phyloP scores from a whole-genome alignment of 2,329 filamentous ascomycete genomes.

The Venturia asperata region DNA sequence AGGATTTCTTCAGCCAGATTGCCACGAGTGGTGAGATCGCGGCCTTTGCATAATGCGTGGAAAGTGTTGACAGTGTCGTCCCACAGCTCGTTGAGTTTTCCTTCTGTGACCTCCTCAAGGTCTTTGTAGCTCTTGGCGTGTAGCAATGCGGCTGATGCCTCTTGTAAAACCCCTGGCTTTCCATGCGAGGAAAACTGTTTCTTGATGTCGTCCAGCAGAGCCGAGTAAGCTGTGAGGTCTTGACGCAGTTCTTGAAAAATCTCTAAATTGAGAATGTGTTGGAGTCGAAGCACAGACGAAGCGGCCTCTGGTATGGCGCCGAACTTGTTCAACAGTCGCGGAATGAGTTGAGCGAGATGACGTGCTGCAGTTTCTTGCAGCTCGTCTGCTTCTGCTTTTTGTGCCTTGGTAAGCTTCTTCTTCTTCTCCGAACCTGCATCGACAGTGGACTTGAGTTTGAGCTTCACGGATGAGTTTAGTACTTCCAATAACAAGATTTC shows the following conservation, averaged over 20 bases:
- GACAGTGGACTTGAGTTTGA: slow-evolving; percentile 57
- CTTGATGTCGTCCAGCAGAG: slow-evolving; percentile 82
- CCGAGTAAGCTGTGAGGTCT: slow-evolving; percentile 71
- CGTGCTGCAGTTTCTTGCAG: slow-evolving; percentile 72
- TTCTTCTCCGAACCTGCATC: slow-evolving; percentile 54
- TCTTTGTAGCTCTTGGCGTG: slow-evolving; percentile 84
- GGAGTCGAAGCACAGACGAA: slow-evolving; percentile 74
- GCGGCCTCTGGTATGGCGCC: slow-evolving; percentile 83
- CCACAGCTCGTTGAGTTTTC: slow-evolving; percentile 76
- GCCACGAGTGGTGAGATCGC: slow-evolving; percentile 64
- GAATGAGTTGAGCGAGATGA: slow-evolving; percentile 70
- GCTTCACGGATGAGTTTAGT: slow-evolving; percentile 72
- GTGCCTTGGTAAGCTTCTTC: slow-evolving; percentile 47
- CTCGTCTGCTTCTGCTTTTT: slow-evolving; percentile 53
- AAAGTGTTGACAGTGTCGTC: slow-evolving; percentile 72
- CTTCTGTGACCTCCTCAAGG: slow-evolving; percentile 75
- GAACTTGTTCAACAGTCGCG: slow-evolving; percentile 83
- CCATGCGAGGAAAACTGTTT: slow-evolving; percentile 92
- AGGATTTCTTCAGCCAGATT: slow-evolving; percentile 60
- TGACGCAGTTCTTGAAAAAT: slow-evolving; percentile 85
- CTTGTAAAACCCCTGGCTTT: slow-evolving; percentile 73
- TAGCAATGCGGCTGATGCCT: slow-evolving; percentile 74
- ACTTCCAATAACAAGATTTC: slow-evolving; percentile 83
- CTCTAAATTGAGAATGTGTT: slow-evolving; percentile 78
- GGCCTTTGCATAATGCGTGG: slow-evolving; percentile 59